Base-by-base conservation (phyloP, 2,329 filamentous ascomycete species). In the Camillea tinctor region DNA sequence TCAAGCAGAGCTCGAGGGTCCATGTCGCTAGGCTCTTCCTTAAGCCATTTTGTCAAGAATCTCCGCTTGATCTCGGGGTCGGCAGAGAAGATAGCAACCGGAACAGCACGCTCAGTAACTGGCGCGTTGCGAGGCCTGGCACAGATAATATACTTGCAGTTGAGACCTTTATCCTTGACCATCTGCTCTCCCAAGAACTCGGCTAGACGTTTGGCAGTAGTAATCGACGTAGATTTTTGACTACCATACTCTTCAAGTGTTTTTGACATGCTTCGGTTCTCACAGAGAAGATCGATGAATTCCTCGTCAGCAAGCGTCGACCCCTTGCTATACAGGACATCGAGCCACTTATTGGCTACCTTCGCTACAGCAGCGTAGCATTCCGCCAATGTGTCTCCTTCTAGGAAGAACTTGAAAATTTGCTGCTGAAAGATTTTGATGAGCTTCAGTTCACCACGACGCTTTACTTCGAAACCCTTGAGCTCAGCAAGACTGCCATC, bases 351-450 rank as follows among this genome's bases (percentile, higher is more conserved):
- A 73, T 99, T 96, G 1, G 95, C 94, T 21, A 99, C 93, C 72
- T 92, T 96, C 57, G 96, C 93, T 1, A 99, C 96, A 1, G 94
- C 89, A 15, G 78, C 86, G 72, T 99, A 99, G 19, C 93, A 97
- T 73, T 98, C 93, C 2, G 88, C 81, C 52, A 99, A 82, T 0
- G 93, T 96, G 3, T 86, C 84, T 6, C 95, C 95, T 71, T 99
- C 94, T 5, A 99, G 80, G 79, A 99, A 99, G 77, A 99, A 98
- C 73, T 97, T 97, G 88, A 99, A 99, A 66, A 99, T 97, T 72
- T 99, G 95, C 61, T 95, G 92, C 75, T 99, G 95, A 75, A 99
- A 99, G 73, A 98, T 99, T 78, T 99, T 99, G 84, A 99, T 99
- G 68, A 99, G 88, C 79, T 99, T 99, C 68, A 99, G 80, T 78